Percentiles rank a stretch among this genome's conserved stretches.
Evolutionary conservation across 2,329 filamentous ascomycete genomes (phyloP).

Genomic region (Didymella segeticola): DNA sequence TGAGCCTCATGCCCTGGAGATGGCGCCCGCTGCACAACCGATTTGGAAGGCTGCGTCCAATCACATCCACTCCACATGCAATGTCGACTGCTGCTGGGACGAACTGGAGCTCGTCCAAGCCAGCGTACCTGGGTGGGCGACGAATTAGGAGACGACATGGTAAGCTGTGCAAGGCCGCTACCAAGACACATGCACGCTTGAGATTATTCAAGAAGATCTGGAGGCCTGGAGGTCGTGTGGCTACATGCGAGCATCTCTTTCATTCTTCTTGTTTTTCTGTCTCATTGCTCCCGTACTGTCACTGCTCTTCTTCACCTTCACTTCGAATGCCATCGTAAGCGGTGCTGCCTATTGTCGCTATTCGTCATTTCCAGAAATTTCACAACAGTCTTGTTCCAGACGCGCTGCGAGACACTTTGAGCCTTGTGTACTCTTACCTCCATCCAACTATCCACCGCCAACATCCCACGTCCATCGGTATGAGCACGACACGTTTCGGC

Average conservation of each 20-base stretch:
- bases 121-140: conserved; percentile 33
- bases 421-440: background rate
- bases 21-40: conserved; percentile 43
- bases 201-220: conserved; percentile 13
- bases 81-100: conserved; percentile 34
- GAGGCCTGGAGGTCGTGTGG: conserved; percentile 5
- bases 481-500: conserved; percentile 5
- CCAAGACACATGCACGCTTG: conserved; percentile 1
- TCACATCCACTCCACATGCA: conserved; percentile 33
- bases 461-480: background rate
- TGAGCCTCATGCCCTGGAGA: conserved; percentile 37
- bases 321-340: background rate
- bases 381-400: background rate
- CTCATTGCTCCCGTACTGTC: conserved; percentile 23
- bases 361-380: background rate
- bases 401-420: background rate
- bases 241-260: conserved; percentile 4
- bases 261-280: conserved; percentile 9
- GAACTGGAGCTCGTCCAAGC: conserved; percentile 30
- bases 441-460: background rate
- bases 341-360: background rate
- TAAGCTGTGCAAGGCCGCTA: conserved; percentile 23
- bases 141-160: conserved; percentile 32
- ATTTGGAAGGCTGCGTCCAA: conserved; percentile 40
- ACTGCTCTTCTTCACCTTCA: conserved; percentile 9